phyloP scores from a whole-genome alignment of 108 stramenopile species.

The Mediolabrus comicus region DNA sequence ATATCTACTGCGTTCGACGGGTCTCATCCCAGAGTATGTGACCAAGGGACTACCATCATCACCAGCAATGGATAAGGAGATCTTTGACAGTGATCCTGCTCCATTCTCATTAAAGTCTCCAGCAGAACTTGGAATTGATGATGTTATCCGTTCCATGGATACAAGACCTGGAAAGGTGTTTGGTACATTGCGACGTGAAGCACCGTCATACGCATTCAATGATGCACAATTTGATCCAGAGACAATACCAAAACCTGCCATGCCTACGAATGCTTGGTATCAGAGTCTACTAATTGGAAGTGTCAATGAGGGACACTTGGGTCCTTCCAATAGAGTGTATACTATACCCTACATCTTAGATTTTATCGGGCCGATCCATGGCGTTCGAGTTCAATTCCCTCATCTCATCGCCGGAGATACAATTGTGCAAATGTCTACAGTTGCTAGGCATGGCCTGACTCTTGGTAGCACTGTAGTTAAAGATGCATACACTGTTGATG shows the following conservation, averaged over 20 bases:
- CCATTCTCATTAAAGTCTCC: conserved; percentile 4
- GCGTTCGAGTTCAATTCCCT: conserved; percentile 61
- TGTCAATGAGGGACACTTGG: conserved; percentile 49
- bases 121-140: conserved; percentile 4
- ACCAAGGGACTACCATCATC: not conserved
- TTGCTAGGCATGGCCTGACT: conserved; percentile 62
- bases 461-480: conserved; percentile 48
- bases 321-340: conserved; percentile 59
- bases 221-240: not conserved
- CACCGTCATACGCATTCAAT: not conserved
- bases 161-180: conserved; percentile 7
- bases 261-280: conserved; percentile 87
- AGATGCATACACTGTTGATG: conserved; percentile 37
- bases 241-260: conserved; percentile 1
- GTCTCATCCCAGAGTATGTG: not conserved
- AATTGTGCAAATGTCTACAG: conserved; percentile 64
- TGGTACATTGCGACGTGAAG: conserved; percentile 3
- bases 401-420: conserved; percentile 46
- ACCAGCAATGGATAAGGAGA: not conserved
- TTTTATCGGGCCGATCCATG: conserved; percentile 67
- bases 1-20: not conserved
- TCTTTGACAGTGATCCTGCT: not conserved
- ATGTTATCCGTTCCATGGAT: not conserved
- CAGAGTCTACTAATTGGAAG: conserved; percentile 66
- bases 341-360: conserved; percentile 80